Base-by-base conservation (phyloP, 768 basidiomycete genomes). In the Lactarius psammicola region DNA sequence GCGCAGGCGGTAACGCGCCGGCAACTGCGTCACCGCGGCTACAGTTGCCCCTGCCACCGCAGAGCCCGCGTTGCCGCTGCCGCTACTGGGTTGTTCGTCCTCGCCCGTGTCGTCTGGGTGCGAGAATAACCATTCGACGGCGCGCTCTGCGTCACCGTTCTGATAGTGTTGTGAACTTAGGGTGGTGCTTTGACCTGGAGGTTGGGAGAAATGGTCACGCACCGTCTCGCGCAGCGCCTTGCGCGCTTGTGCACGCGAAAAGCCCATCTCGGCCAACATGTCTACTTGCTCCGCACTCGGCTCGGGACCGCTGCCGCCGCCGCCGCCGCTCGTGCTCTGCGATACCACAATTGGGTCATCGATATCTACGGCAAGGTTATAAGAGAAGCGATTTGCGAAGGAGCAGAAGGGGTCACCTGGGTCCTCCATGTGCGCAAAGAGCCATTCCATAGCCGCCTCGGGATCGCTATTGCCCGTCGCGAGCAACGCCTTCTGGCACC, bases 341-440 rank as follows among this genome's bases (percentile, higher is more conserved):
- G n/a, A 23, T 6, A 74, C 62, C 60, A 79, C 78, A 33, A 94
- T 85, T 0, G 94, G 95, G 0, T 79, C 81, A 74, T 98, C 95
- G 72, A 98, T 95, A 73, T 95, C 95, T 95, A 71, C 5, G 13
- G 28, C 62, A 44, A 64, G 46, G 26, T 42, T 7, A 40, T n/a
- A n/a, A n/a, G n/a, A n/a, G n/a, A n/a, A n/a, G n/a, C n/a, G n/a
- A n/a, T n/a, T n/a, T n/a, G n/a, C n/a, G n/a, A n/a, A n/a, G n/a
- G n/a, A n/a, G n/a, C n/a, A n/a, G n/a, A n/a, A n/a, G n/a, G n/a
- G n/a, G n/a, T n/a, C n/a, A n/a, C n/a, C 92, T 15, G 93, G 81
- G 75, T 98, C 96, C 0, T 98, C 95, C 92, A 95, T 92, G 75
- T 98, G 96, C 53, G 76, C 81, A 72, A 98, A 96, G 49, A 99